phyloP scores from a whole-genome alignment of 2,329 filamentous ascomycete genomes.

The Fusarium algeriense region DNA sequence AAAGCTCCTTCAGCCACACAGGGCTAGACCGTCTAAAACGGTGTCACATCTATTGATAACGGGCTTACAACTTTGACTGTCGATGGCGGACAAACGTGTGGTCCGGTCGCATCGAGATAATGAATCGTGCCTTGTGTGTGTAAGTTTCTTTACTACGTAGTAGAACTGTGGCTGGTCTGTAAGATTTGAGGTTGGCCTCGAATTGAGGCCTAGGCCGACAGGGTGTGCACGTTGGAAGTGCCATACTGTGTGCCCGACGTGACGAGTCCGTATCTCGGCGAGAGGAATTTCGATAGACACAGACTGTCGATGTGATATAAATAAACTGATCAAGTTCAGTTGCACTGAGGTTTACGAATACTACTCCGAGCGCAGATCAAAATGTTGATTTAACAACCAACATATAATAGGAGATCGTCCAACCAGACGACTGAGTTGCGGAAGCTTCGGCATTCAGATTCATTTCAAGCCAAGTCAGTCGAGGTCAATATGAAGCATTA shows the following conservation, averaged over 20 bases:
- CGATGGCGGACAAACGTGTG: slow-evolving; percentile 14
- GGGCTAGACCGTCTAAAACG: slow-evolving; percentile 29
- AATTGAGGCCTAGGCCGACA: slow-evolving; percentile 19
- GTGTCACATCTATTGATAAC: slow-evolving; percentile 2
- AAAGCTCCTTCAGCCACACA: slow-evolving; percentile 21
- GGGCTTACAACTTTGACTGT: slow-evolving; percentile 16
- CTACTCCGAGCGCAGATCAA: slow-evolving; percentile 15
- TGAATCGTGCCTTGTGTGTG: slow-evolving; percentile 29
- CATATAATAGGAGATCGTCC: slow-evolving; percentile 16
- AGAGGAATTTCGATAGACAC: neutral
- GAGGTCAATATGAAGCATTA: slow-evolving; percentile 29
- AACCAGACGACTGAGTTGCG: slow-evolving; percentile 16
- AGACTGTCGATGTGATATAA: neutral
- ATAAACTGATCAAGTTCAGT: neutral
- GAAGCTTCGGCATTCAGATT: slow-evolving; percentile 35
- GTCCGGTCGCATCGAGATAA: slow-evolving; percentile 31
- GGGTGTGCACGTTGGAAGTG: slow-evolving; percentile 22
- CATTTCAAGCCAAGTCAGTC: neutral
- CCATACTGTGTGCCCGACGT: neutral
- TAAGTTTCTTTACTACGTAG: slow-evolving; percentile 1
- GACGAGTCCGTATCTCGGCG: neutral
- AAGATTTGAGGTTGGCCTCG: slow-evolving; percentile 16
- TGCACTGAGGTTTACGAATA: slow-evolving; percentile 9
- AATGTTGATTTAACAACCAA: neutral
- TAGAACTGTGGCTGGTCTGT: slow-evolving; percentile 14